Base-by-base conservation (phyloP, 371 early-diverging fungal genomes). In the Mortierella sp. region DNA sequence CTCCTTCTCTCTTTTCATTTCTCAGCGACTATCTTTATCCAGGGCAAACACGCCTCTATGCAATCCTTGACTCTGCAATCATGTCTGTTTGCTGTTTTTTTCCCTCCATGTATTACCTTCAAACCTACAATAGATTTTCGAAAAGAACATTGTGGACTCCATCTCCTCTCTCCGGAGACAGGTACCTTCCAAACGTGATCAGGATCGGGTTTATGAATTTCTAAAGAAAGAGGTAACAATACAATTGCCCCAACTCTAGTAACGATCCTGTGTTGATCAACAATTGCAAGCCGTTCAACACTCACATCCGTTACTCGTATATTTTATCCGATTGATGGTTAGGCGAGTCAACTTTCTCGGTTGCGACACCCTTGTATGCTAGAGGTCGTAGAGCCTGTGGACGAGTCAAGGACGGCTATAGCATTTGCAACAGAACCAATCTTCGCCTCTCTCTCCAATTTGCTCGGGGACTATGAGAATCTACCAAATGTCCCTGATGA, bases 401-500 rank as follows among this genome's bases (percentile, higher is more conserved):
- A 91, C 33, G 95, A 96, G 61, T 91, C 94, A 8, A 88, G 93
- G 61, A 85, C 88, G 33, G 86, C 89, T 0, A 86, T 96, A 45
- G 92, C 91, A 52, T 96, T 96, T 87, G 95, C 91, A 0, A 93
- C 96, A 1, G 97, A 96, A 65, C 93, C 92, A 0, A 83, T 96
- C 19, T 71, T 88, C 33, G 91, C 89, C 36, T 90, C 90, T 5
- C 84, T 96, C 40, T 87, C 90, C 6, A 92, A 94, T 63, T 77
- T 94, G 41, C 70, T 95, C 1, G 90, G 88, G 16, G 89, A 88
- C 70, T 83, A 86, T 52, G 84, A 86, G 21, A 88, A 83, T 86
- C 87, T 85, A 48, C 72, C 83, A 58, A 79, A 33, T 66, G 83
- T 63, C 13, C 71, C 66, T 36, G 83, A 61, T 36, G 84, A 74